Conservation (phyloP, 108 stramenopile species). For the Licmophora abbreviata region DNA sequence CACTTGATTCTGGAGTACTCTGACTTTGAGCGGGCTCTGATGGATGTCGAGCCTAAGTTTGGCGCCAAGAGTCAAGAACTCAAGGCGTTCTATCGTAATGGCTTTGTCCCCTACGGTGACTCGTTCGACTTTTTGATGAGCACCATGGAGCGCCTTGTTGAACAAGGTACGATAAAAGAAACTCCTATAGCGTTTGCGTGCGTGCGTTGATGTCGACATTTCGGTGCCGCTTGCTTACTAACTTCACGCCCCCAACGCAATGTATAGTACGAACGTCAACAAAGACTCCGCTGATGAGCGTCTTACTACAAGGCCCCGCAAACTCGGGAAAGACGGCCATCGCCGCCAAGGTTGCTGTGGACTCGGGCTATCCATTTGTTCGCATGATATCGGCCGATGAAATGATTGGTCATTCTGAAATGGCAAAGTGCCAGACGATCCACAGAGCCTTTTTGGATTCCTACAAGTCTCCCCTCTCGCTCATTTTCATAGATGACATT, state of each 20-base stretch:
- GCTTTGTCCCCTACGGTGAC: constrained; percentile 91
- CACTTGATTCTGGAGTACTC: constrained; percentile 66
- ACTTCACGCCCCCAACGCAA: no score
- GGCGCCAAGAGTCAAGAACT: constrained; percentile 88
- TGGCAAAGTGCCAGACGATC: constrained; percentile 81
- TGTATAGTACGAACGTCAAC: constrained; percentile 70
- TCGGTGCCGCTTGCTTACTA: neutral
- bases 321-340: constrained; percentile 95
- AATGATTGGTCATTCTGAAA: constrained; percentile 92
- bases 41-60: constrained; percentile 92
- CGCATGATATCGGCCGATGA: constrained; percentile 95
- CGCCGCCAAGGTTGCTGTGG: constrained; percentile 90
- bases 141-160: constrained; percentile 80
- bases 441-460: constrained; percentile 95
- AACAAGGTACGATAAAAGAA: no score
- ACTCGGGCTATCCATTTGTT: constrained; percentile 92
- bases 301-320: constrained; percentile 81
- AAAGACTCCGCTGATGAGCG: constrained; percentile 90
- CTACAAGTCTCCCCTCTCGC: constrained; percentile 92
- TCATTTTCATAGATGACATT: constrained; percentile 97
- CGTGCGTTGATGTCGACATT: neutral
- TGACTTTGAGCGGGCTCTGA: constrained; percentile 86
- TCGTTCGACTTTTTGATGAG: constrained; percentile 76
- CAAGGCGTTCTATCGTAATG: constrained; percentile 87
- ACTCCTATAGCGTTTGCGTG: constrained; percentile 9